Percentiles rank a stretch among this genome's conserved stretches.
These are phyloP conservation scores for Apiotrichum domesticum DNA, from an alignment of 1,284 basidiomycete species.

Conservation along the genomic window DNA sequence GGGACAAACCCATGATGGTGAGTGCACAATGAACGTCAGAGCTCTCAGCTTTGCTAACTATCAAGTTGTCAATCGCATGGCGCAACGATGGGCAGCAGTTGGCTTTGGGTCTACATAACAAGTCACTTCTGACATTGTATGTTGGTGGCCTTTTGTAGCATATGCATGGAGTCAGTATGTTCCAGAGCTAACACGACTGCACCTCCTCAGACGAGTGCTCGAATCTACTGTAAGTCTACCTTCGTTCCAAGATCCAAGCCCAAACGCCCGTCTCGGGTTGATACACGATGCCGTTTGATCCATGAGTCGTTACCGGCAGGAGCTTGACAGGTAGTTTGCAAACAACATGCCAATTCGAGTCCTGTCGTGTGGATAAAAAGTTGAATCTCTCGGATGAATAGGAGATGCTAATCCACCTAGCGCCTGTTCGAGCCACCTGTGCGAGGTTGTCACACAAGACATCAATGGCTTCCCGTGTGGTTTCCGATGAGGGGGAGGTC, in stretches of 20 bases:
- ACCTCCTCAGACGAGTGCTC: too few species aligned
- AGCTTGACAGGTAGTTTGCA: not conserved
- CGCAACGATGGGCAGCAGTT: slow-evolving; percentile 37
- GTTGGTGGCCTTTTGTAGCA: slow-evolving; percentile 19
- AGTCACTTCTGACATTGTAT: slow-evolving; percentile 29
- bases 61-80: slow-evolving; percentile 36
- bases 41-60: not conserved
- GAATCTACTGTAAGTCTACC: not conserved
- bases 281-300: slow-evolving; percentile 4
- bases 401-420: slow-evolving; percentile 32
- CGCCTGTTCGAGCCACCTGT: slow-evolving; percentile 14
- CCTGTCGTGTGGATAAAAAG: slow-evolving; percentile 3
- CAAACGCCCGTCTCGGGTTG: slow-evolving; percentile 12
- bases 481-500: not conserved
- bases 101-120: slow-evolving; percentile 37
- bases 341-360: slow-evolving; percentile 2
- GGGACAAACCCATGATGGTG: slow-evolving; percentile 38
- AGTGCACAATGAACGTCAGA: not conserved
- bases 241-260: slow-evolving; percentile 9
- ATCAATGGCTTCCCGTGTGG: slow-evolving; percentile 18
- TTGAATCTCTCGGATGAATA: slow-evolving; percentile 36
- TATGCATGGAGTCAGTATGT: not conserved
- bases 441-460: slow-evolving; percentile 26
- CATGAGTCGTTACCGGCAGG: not conserved
- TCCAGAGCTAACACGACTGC: not conserved